Conservation (phyloP, 2,329 filamentous ascomycete species). For the Colletotrichum sansevieriae region DNA sequence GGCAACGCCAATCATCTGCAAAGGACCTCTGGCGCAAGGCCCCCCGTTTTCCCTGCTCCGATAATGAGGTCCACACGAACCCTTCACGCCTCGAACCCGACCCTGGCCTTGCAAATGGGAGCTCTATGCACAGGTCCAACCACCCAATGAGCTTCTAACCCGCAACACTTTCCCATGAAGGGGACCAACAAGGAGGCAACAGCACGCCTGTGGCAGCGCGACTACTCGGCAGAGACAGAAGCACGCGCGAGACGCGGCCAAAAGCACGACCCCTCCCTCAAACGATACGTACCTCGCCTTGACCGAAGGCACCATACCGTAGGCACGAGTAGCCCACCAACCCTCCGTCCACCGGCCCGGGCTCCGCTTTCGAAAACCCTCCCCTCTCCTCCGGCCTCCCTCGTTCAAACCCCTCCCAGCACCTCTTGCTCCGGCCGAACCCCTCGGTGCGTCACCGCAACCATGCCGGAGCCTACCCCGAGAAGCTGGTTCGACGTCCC, state of each 20-base stretch:
- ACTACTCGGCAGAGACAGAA: not conserved
- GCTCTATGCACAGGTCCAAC: not conserved
- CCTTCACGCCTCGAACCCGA: too few relatives aligned
- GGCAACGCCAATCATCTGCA: conserved; percentile 6
- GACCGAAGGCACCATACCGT: not conserved
- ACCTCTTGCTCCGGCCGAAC: conserved; percentile 1
- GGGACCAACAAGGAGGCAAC: conserved; percentile 1
- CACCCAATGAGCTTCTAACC: conserved; percentile 2
- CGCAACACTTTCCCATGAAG: too few relatives aligned
- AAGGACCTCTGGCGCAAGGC: not conserved
- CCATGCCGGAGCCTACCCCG: conserved; percentile 43
- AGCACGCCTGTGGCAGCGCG: not conserved
- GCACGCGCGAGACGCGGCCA: conserved; percentile 1
- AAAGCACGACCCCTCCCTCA: not conserved
- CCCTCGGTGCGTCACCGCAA: conserved; percentile 23
- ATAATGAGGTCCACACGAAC: not conserved
- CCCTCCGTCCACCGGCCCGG: conserved; percentile 3
- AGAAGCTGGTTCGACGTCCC: conserved; percentile 71
- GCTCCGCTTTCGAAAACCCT: conserved; percentile 16
- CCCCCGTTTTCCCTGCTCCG: not conserved
- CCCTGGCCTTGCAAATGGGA: conserved; percentile 1
- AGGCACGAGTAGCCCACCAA: not conserved
- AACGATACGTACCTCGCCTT: not conserved
- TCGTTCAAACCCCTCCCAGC: conserved; percentile 5
- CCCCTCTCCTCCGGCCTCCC: not conserved